Evolutionary conservation across 2,329 filamentous ascomycete species (phyloP).

Genomic region (Ascochyta rabiei): DNA sequence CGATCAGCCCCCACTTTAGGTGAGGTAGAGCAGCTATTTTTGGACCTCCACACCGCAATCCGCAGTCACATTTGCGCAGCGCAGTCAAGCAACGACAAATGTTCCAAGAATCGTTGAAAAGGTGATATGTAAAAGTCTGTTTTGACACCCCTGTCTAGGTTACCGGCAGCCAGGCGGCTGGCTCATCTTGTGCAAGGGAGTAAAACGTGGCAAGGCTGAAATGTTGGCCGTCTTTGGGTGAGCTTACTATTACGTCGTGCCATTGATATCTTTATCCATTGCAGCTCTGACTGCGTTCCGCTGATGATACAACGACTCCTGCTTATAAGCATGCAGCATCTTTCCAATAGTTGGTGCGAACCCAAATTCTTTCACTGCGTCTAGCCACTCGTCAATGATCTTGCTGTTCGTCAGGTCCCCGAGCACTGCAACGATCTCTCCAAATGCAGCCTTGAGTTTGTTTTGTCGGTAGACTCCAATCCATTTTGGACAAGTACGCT

Average conservation of each 20-base stretch:
- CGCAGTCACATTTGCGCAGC: conserved; percentile 6
- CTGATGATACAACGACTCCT: background rate
- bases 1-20: conserved; percentile 12
- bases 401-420: background rate
- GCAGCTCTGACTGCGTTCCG: no score
- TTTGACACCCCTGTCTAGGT: background rate
- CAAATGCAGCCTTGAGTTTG: background rate
- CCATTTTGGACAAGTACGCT: conserved; percentile 16
- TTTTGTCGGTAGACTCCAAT: background rate
- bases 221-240: no score
- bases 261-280: no score
- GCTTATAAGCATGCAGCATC: background rate
- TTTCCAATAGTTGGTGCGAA: background rate
- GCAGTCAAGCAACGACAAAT: conserved; percentile 1
- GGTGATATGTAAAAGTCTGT: conserved; percentile 2
- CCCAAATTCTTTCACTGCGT: background rate
- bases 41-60: conserved; percentile 12
- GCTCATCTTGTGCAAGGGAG: background rate
- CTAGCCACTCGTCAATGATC: background rate
- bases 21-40: conserved; percentile 4
- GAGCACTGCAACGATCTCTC: background rate
- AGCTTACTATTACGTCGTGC: no score
- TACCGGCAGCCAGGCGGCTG: conserved; percentile 5
- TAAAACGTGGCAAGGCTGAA: no score
- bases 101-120: conserved; percentile 2